A percentile compares a stretch with the other conserved stretches of the same genome.
phyloP scores from a whole-genome alignment of 2,329 filamentous ascomycete species.

The Chaetomium strumarium region DNA sequence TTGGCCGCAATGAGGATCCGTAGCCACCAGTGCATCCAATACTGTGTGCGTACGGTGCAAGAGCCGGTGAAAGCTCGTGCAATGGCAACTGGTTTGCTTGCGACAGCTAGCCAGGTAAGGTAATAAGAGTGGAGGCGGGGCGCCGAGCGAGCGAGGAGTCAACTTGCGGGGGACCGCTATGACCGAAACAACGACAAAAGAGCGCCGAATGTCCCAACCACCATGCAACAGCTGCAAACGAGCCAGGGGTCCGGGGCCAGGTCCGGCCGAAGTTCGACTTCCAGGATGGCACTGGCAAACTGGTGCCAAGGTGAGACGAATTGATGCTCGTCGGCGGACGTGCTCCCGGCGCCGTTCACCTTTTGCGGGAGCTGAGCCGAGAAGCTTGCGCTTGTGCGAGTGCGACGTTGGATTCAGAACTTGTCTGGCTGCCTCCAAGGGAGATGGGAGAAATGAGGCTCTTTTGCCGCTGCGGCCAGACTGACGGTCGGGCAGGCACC shows the following conservation, averaged over 20 bases:
- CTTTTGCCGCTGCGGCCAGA: conserved; percentile 4
- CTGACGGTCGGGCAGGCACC: neutral
- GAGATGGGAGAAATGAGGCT: conserved; percentile 1
- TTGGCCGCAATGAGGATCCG: conserved; percentile 20
- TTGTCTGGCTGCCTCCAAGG: too few relatives aligned
- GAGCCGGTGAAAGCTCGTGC: conserved; percentile 5
- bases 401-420: too few relatives aligned
- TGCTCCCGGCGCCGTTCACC: neutral
- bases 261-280: neutral
- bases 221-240: neutral
- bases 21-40: too few relatives aligned
- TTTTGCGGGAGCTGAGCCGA: conserved; percentile 6
- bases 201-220: neutral
- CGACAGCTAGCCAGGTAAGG: conserved; percentile 3
- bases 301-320: neutral
- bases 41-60: neutral
- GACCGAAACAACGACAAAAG: conserved; percentile 3
- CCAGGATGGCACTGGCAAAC: neutral
- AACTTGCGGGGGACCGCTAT: conserved; percentile 9
- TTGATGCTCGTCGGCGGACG: neutral
- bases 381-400: neutral
- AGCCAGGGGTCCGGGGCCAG: neutral
- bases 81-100: neutral
- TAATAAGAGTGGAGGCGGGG: conserved; percentile 8
- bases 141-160: conserved; percentile 2